Conservation (phyloP, 441 rosid species). For the Populus hybrid region DNA sequence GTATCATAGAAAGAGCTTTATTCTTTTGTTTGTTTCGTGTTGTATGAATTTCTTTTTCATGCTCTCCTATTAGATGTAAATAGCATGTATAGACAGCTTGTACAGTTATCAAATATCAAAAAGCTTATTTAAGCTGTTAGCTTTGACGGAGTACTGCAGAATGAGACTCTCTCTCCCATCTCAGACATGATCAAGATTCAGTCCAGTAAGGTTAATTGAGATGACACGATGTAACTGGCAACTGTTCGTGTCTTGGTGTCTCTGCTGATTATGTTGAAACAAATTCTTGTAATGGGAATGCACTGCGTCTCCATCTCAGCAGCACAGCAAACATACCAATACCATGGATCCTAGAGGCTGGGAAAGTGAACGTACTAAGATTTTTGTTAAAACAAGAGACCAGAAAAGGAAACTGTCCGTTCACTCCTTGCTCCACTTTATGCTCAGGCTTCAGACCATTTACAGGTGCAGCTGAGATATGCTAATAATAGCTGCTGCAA, state of each 20-base stretch:
- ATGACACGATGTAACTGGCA: background rate
- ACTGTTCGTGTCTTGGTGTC: background rate
- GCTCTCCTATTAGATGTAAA: conserved; percentile 4
- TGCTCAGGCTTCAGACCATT: background rate
- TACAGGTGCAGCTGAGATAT: background rate
- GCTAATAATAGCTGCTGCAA: background rate
- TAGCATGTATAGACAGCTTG: background rate
- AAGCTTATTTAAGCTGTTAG: background rate
- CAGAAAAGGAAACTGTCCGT: background rate
- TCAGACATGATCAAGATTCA: background rate
- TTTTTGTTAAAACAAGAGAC: too few species aligned
- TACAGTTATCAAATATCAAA: conserved; percentile 1
- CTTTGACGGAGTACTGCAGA: background rate
- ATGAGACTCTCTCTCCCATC: background rate
- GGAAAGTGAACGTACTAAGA: background rate
- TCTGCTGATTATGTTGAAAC: background rate
- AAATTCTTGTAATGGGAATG: background rate
- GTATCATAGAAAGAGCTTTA: background rate
- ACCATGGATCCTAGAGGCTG: background rate
- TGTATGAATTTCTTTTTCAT: background rate
- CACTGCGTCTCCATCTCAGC: too few species aligned
- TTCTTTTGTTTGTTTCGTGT: conserved; percentile 12
- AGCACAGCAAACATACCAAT: too few species aligned
- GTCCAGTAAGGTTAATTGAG: background rate
- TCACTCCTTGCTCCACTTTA: background rate